Percentiles rank a stretch among this genome's conserved stretches.
These are phyloP conservation scores for Cryptosporidium tyzzeri DNA, from an alignment of 169 alveolate species.

Conservation along the genomic window DNA sequence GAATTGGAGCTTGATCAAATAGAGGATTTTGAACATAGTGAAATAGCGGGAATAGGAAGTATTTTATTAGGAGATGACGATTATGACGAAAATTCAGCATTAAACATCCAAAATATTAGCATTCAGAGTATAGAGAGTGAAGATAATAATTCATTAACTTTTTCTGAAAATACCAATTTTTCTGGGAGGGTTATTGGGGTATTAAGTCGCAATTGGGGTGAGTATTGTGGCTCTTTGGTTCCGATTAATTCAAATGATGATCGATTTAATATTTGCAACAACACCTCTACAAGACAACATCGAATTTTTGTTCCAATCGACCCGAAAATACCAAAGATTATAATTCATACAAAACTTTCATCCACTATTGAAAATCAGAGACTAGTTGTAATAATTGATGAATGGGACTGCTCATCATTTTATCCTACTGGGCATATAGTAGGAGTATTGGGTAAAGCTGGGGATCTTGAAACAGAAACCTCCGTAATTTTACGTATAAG, in stretches of 20 bases:
- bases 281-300: slow-evolving; percentile 78
- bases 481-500: slow-evolving; percentile 69
- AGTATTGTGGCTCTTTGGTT: slow-evolving; percentile 92
- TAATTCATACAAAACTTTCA: slow-evolving; percentile 85
- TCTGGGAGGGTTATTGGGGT: slow-evolving; percentile 93
- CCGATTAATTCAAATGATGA: slow-evolving; percentile 80
- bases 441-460: slow-evolving; percentile 91
- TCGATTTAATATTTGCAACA: slow-evolving; percentile 51
- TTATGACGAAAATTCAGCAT: slow-evolving; percentile 43
- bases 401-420: slow-evolving; percentile 87
- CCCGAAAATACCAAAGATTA: slow-evolving; percentile 89
- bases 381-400: slow-evolving; percentile 89
- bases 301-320: slow-evolving; percentile 92
- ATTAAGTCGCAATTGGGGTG: slow-evolving; percentile 89
- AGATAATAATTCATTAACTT: slow-evolving; percentile 77
- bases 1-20: slow-evolving; percentile 79
- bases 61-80: slow-evolving; percentile 77
- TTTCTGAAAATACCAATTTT: slow-evolving; percentile 77
- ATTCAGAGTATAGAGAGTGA: slow-evolving; percentile 44
- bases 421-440: slow-evolving; percentile 94
- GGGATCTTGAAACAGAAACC: slow-evolving; percentile 90
- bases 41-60: slow-evolving; percentile 79
- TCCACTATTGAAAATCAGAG: slow-evolving; percentile 89
- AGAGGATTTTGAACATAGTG: slow-evolving; percentile 79
- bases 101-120: slow-evolving; percentile 6